Evolutionary conservation across 768 basidiomycete species (phyloP).

Genomic region (Phaeotremella skinneri): DNA sequence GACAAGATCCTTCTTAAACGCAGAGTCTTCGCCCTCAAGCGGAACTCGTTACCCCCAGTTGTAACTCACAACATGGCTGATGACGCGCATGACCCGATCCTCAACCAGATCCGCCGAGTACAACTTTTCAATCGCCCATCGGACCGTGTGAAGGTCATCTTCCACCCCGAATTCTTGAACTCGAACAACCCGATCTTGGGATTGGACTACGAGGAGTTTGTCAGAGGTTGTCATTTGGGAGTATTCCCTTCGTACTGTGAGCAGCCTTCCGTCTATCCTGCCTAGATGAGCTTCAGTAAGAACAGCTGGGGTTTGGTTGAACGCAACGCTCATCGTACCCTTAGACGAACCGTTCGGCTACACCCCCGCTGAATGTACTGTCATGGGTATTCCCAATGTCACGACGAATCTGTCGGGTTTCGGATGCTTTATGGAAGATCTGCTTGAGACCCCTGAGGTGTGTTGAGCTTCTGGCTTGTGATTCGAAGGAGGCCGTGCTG

Average conservation of each 20-base stretch:
- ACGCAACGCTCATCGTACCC: too few relatives aligned
- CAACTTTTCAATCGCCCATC: conserved; percentile 82
- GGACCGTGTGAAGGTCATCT: conserved; percentile 95
- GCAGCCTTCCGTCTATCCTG: conserved; percentile 45
- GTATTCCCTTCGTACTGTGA: conserved; percentile 98
- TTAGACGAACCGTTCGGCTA: conserved; percentile 57
- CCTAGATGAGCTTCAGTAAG: too few relatives aligned
- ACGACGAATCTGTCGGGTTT: conserved; percentile 98
- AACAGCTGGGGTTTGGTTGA: conserved; percentile 3
- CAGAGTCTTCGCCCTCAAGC: conserved; percentile 91
- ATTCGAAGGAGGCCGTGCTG: background rate
- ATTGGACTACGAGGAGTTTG: conserved; percentile 98
- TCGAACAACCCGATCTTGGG: conserved; percentile 96
- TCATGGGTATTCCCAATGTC: conserved; percentile 97
- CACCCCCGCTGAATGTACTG: conserved; percentile 98
- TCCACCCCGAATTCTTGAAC: conserved; percentile 98
- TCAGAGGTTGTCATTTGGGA: conserved; percentile 93
- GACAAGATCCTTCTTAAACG: conserved; percentile 94
- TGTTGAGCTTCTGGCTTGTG: conserved; percentile 22
- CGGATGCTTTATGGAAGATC: conserved; percentile 92
- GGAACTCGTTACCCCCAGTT: conserved; percentile 89
- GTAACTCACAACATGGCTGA: conserved; percentile 99
- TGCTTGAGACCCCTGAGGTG: conserved; percentile 81
- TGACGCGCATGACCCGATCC: conserved; percentile 83
- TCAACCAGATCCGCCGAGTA: conserved; percentile 91